Percentiles rank a stretch among this genome's conserved stretches.
These are phyloP conservation scores for Coemansia sp. DNA, from an alignment of 192 early-diverging fungal species.

Conservation along the genomic window DNA sequence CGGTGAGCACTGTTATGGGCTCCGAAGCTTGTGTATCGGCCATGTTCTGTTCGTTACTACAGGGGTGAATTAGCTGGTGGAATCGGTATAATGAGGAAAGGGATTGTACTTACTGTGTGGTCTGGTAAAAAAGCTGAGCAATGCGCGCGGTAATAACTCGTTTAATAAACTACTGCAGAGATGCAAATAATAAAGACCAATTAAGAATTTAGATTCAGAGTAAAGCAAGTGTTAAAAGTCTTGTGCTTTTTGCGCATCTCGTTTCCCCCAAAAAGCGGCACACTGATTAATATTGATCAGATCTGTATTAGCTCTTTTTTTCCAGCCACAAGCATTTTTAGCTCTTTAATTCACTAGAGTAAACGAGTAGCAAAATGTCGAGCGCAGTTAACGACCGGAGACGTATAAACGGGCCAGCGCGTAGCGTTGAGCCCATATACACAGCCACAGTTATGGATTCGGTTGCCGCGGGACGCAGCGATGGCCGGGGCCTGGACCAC, in stretches of 20 bases:
- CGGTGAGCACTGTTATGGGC: slow-evolving; percentile 47
- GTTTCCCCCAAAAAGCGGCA: not conserved
- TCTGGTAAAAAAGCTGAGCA: not conserved
- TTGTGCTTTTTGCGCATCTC: not conserved
- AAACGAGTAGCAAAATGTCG: slow-evolving; percentile 20
- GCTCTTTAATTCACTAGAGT: not conserved
- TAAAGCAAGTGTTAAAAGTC: not conserved
- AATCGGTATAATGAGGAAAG: not conserved
- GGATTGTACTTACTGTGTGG: not conserved
- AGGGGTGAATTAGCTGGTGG: not conserved
- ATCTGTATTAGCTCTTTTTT: not conserved
- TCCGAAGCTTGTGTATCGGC: slow-evolving; percentile 6
- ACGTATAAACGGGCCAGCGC: slow-evolving; percentile 44
- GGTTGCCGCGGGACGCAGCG: slow-evolving; percentile 17
- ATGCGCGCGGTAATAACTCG: not conserved
- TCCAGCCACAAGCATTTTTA: not conserved
- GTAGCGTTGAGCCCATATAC: slow-evolving; percentile 52
- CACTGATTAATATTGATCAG: not conserved
- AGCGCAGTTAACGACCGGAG: slow-evolving; percentile 40
- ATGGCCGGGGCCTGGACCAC: slow-evolving; percentile 34
- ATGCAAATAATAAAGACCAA: slow-evolving; percentile 14
- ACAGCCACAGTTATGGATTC: slow-evolving; percentile 6
- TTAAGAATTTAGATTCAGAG: not conserved
- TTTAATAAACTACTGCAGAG: not conserved
- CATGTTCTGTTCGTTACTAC: not conserved